Conservation (phyloP, 345 rosid species). For the Bruguiera gymnorhiza region DNA sequence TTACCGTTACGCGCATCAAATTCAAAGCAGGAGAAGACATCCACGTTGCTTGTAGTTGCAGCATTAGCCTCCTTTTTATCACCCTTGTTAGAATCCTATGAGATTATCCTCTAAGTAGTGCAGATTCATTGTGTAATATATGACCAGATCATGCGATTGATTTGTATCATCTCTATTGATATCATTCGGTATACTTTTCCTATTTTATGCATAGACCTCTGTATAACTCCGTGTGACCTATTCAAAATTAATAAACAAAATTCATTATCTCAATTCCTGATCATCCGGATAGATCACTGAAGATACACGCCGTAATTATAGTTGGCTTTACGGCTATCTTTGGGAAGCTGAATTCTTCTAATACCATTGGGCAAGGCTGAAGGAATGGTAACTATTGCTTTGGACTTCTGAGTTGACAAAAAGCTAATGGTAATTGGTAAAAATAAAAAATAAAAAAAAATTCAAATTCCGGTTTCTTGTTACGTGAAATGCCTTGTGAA, state of each 20-base stretch:
- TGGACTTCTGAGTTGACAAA: background rate
- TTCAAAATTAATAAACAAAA: no score
- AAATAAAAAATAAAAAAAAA: background rate
- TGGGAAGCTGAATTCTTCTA: slow-evolving; percentile 38
- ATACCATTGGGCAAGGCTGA: slow-evolving; percentile 1
- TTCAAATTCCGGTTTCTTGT: background rate
- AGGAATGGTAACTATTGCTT: no score
- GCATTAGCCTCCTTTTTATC: background rate
- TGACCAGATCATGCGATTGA: no score
- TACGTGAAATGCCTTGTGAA: no score
- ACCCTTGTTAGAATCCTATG: background rate
- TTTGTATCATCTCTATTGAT: no score
- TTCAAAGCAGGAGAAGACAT: no score
- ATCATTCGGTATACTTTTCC: no score
- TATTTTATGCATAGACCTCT: no score
- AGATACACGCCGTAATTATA: slow-evolving; percentile 34
- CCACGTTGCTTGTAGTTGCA: background rate
- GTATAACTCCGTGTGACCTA: no score
- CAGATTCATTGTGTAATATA: no score
- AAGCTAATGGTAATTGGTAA: background rate
- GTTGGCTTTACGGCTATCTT: slow-evolving; percentile 15
- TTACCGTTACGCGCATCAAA: background rate
- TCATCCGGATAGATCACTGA: slow-evolving; percentile 27
- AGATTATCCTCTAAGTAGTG: no score
- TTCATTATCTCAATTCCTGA: background rate